Evolutionary conservation across 768 basidiomycete species (phyloP).

Genomic region (Russula sp.): DNA sequence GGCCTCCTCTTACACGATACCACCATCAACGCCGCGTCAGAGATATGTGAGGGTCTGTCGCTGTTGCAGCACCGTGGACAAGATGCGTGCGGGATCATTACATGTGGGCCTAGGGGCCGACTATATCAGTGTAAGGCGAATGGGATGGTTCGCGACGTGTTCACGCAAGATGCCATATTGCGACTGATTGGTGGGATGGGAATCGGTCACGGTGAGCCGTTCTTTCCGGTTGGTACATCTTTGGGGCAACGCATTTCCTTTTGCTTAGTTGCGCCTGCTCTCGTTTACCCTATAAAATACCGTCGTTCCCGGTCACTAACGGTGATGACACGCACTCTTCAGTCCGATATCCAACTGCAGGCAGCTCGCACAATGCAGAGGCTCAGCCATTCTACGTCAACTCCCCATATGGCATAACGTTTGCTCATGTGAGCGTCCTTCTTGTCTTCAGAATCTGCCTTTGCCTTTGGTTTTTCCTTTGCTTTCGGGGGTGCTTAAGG

Average conservation of each 20-base stretch:
- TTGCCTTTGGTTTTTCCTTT: not conserved
- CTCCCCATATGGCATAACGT: conserved; percentile 98
- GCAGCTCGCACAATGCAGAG: conserved; percentile 93
- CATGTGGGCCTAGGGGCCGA: conserved; percentile 90
- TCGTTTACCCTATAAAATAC: not conserved
- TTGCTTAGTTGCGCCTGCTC: not conserved
- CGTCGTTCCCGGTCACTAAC: not conserved
- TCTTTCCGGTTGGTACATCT: not conserved
- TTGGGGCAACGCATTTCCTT: not conserved
- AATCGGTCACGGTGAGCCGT: conserved; percentile 81
- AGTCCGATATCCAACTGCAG: conserved; percentile 98
- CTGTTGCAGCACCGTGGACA: conserved; percentile 96
- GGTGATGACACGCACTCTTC: not conserved
- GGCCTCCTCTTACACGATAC: conserved; percentile 84
- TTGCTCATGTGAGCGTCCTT: conserved; percentile 77
- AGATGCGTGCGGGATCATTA: conserved; percentile 97
- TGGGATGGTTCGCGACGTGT: conserved; percentile 98
- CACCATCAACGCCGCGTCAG: conserved; percentile 68
- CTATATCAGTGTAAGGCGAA: conserved; percentile 99
- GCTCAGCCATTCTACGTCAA: conserved; percentile 99
- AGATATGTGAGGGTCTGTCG: conserved; percentile 94
- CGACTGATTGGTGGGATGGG: conserved; percentile 93
- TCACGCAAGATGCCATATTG: conserved; percentile 74
- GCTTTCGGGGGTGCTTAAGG: not conserved
- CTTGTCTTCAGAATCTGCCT: conserved; percentile 3